These are phyloP conservation scores for Naumovozyma castellii DNA, from an alignment of 805 yeast genomes.

Conservation along the genomic window DNA sequence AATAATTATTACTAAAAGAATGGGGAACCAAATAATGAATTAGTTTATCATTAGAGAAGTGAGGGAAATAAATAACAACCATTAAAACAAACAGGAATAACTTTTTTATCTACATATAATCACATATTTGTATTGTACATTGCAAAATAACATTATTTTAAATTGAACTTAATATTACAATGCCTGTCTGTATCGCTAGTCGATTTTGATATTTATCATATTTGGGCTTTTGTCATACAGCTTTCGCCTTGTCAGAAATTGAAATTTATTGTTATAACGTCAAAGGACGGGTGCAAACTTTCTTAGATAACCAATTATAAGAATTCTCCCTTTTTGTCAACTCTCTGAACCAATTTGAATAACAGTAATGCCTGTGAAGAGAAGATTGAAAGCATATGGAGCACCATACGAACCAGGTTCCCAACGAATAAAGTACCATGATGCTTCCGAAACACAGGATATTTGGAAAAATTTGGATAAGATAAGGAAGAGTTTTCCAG, in stretches of 20 bases:
- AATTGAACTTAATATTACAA: no score
- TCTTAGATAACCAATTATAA: no score
- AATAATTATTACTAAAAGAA: background rate
- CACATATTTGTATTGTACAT: background rate
- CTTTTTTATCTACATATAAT: background rate
- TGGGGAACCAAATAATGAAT: background rate
- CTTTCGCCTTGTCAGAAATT: no score
- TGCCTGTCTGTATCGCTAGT: no score
- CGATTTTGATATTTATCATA: no score
- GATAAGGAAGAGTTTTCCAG: conserved; percentile 8
- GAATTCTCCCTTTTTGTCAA: no score
- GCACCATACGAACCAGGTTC: background rate
- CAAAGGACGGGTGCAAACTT: no score
- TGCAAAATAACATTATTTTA: background rate
- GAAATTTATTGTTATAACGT: no score
- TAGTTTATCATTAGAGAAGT: no score
- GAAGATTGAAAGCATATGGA: conserved; percentile 8
- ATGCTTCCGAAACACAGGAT: conserved; percentile 14
- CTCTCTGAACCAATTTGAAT: background rate
- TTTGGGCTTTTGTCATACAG: no score
- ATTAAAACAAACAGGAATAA: background rate
- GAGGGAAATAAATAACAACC: background rate
- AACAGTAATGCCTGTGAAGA: conserved; percentile 9
- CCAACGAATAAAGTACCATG: conserved; percentile 1
- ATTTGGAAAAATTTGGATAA: conserved; percentile 20